Evolutionary conservation across 2,329 filamentous ascomycete species (phyloP).

Genomic region (Pestalotiopsis sp.): DNA sequence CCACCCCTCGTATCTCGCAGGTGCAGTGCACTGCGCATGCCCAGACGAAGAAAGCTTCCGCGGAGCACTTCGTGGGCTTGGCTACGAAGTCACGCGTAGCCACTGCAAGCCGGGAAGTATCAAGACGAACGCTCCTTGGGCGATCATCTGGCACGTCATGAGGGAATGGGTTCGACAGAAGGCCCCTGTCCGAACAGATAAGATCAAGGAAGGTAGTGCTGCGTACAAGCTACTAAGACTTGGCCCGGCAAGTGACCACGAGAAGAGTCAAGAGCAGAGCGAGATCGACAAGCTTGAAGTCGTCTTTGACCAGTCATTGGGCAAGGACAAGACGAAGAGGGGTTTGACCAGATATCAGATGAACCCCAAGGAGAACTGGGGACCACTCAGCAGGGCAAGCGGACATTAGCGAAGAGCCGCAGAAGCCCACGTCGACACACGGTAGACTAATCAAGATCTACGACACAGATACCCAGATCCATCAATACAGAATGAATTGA

Average conservation of each 20-base stretch:
- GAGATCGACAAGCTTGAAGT: conserved; percentile 39
- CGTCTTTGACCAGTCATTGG: conserved; percentile 77
- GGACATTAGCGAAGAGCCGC: conserved; percentile 54
- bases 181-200: conserved; percentile 71
- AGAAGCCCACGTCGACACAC: not conserved
- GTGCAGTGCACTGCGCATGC: conserved; percentile 75
- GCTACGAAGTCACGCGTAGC: conserved; percentile 80
- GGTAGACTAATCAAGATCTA: not conserved
- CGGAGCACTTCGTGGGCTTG: conserved; percentile 77
- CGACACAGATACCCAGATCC: not conserved
- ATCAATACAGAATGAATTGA: not conserved
- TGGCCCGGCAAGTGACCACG: conserved; percentile 35
- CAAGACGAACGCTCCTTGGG: conserved; percentile 92
- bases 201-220: conserved; percentile 68
- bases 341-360: conserved; percentile 83
- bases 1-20: conserved; percentile 71
- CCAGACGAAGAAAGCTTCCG: conserved; percentile 78
- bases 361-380: conserved; percentile 93
- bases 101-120: conserved; percentile 89
- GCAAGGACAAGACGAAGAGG: conserved; percentile 65
- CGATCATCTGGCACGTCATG: conserved; percentile 88
- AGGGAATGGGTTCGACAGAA: conserved; percentile 86
- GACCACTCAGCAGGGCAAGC: conserved; percentile 68
- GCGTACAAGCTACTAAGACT: conserved; percentile 68
- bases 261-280: conserved; percentile 16